Evolutionary conservation across 2,329 filamentous ascomycete species (phyloP), one percentile per base, ranked within the genome.

Genomic region (Epicoccum nigrum): DNA sequence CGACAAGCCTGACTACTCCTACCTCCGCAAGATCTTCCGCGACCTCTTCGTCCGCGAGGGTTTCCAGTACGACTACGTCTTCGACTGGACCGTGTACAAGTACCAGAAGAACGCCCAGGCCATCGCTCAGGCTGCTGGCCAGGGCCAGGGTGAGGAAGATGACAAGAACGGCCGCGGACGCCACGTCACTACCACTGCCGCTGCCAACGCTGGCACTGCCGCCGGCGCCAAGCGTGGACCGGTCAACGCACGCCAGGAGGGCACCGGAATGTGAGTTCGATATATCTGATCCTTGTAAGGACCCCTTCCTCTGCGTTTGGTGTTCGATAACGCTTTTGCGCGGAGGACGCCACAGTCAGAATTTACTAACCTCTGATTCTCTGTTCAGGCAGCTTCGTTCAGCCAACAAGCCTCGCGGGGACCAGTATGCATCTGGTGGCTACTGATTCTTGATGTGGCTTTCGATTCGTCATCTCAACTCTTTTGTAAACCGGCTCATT

Each of bases 21-120:
- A 99, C 80, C 89, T 99, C 51, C 91, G 94, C 79, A 97, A 97
- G 88, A 97, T 99, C 80, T 99, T 99, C 90, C 92, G 94, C 59
- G 94, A 99, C 74, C 87, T 99, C 54, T 99, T 99, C 72, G 94
- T 99, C 64, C 92, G 94, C 58, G 94, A 97, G 78, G 94, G 93
- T 49, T 99, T 97, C 87, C 94, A 99, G 81, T 97, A 99, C 77
- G 94, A 99, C 79, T 97, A 99, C 69, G 94, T 99, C 67, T 99
- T 99, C 70, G 94, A 99, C 80, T 99, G 94, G 94, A 99, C 94
- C 54, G 94, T 97, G 70, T 97, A 97, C 86, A 97, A 97, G 83
- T 97, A 97, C 83, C 92, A 97, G 85, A 97, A 97, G 87, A 97
- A 97, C 68, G 92, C 92, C 47, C 90, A 95, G 79, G 92, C 92